Base-by-base conservation (phyloP, 2,329 filamentous ascomycete species). In the Calonectria ilicicola region DNA sequence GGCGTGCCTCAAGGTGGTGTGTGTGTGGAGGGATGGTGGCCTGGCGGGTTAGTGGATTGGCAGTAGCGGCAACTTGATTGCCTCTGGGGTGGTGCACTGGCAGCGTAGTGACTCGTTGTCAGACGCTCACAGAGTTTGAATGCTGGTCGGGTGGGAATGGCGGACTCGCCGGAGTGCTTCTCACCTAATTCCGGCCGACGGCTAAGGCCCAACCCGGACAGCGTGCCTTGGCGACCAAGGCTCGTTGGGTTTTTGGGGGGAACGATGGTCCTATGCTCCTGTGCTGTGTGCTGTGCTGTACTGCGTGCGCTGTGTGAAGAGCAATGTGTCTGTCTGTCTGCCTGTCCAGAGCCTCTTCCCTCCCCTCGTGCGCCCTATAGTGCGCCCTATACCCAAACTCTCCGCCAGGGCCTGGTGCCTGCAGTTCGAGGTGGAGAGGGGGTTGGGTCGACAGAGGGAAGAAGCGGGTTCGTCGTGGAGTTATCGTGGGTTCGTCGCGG, bases 1-100 rank as follows among this genome's bases (percentile, higher is more conserved):
- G 58, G 53, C 38, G 64, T 72, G 75, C 38, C 65, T 72, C 49
- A 58, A 62, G 70, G 71, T 72, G 65, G 65, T 67, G 65, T 62
- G 65, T 67, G 44, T 65, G 69, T 72, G 65, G 56, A 65, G 58
- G 64, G 42, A 21, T 60, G 53, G 53, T 56, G 51, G 51, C 8
- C 65, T 46, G 32, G 62, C 29, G 49, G 60, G 38, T 32, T 65
- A 15, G 65, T 62, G 65, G 40, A 29, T 49, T 46, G 51, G 53
- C 29, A 44, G 63, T 51, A 67, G 65, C 29, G 51, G 53, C 58
- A 63, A 60, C 35, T 32, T 60, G 51, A 35, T 47, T 60, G 51
- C 26, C 56, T 56, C 42, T 47, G 62, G 29, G 44, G 47, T 44
- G 64, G 26, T 53, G 51, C 58, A 60, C 60, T 58, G 53, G 69